Base-by-base conservation (phyloP, 306 rosid genomes). In the Cicer bijugum region DNA sequence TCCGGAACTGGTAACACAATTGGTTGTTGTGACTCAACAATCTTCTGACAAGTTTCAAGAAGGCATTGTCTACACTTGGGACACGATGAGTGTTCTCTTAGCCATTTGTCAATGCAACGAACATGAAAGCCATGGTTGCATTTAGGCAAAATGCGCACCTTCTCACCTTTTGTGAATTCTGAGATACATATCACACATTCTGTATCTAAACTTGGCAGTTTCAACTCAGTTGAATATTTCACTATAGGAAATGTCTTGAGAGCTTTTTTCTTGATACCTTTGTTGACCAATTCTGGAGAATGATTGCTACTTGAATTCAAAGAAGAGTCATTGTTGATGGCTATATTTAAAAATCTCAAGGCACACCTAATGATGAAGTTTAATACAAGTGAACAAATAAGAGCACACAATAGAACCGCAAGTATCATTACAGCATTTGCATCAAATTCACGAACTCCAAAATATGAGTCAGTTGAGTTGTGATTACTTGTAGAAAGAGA, bases 41-140 rank as follows among this genome's bases (percentile, higher is more conserved):
- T 85, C 74, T 91, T 91, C 19, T 85, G 84, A 53, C 91, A 88
- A 0, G 89, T 91, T 38, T 85, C 87, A 3, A 93, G 78, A 8
- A 91, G 88, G 66, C 90, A 85, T 42, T 89, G 91, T 42, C 98
- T 81, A 48, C 98, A 93, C 80, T 82, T 93, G 7, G 98, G 98
- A 76, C 98, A 93, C 1, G 98, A 93, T 0, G 97, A 91, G 69
- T 91, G 96, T 1, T 88, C 86, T 39, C 83, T 86, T 0, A 93
- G 76, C 98, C 98, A 93, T 61, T 85, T 91, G 74, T 89, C 98
- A 28, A 93, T 93, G 80, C 98, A 93, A 1, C 76, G 78, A 8
- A 87, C 84, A 2, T 93, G 98, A 53, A 89, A 93, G 1, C 98
- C 97, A 45, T 93, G 98, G 89, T 88, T 81, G 78, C 98, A 93